Evolutionary conservation across 2,329 filamentous ascomycete genomes (phyloP).

Genomic region (Fusarium pseudocircinatum): DNA sequence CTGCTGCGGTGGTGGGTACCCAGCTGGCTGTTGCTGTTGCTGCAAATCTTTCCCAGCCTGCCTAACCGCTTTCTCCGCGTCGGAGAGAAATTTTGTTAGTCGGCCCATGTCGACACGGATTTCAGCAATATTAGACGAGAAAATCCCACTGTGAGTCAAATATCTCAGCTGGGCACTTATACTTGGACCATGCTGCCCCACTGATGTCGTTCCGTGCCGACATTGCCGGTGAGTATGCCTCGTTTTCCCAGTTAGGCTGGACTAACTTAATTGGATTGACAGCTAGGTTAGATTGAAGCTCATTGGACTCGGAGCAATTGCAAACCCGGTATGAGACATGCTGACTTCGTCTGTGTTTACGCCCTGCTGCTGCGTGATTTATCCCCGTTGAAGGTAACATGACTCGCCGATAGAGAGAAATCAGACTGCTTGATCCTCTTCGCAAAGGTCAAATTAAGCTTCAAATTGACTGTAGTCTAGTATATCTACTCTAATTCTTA

Average conservation of each 20-base stretch:
- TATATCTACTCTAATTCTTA: too few species aligned
- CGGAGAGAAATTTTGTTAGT: neutral
- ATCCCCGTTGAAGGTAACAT: neutral
- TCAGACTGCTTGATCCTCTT: accelerated
- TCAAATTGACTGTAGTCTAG: too few species aligned
- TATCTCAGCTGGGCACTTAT: neutral
- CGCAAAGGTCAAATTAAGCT: too few species aligned
- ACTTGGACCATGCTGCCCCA: neutral
- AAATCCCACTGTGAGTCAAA: neutral
- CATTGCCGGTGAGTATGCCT: neutral
- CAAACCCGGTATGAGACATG: neutral
- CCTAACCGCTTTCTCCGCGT: neutral
- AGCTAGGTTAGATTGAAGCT: neutral
- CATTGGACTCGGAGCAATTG: neutral
- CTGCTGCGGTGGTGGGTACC: neutral
- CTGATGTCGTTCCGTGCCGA: neutral
- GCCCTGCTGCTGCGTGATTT: neutral
- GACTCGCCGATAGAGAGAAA: accelerated
- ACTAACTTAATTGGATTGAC: neutral
- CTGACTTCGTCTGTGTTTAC: neutral
- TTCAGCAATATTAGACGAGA: too few species aligned
- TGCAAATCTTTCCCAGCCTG: neutral
- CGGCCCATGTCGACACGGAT: neutral
- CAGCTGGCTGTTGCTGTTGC: neutral
- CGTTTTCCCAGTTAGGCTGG: neutral